Evolutionary conservation across 1,284 basidiomycete species (phyloP).

Genomic region (Papiliotrema terrestris): DNA sequence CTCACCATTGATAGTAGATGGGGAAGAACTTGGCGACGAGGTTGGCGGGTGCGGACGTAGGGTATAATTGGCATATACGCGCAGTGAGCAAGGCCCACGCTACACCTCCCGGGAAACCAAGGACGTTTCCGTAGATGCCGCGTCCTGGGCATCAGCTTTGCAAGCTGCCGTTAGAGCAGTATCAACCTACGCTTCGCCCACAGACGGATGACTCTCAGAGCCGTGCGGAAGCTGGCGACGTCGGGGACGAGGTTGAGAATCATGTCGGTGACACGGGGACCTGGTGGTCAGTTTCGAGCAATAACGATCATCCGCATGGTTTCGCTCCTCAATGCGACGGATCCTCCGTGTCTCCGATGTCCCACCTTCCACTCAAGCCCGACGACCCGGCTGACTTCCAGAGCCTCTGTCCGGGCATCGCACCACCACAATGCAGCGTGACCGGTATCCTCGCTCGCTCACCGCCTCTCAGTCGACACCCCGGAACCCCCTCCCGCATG

Average conservation of each 20-base stretch:
- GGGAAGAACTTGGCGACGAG: conserved; percentile 97
- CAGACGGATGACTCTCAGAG: conserved; percentile 91
- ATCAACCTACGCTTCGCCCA: conserved; percentile 87
- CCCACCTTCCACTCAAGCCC: background rate
- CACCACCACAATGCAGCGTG: too few species aligned
- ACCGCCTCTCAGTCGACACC: too few species aligned
- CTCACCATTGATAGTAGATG: conserved; percentile 92
- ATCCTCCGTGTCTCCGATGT: too few species aligned
- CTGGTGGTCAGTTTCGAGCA: conserved; percentile 50
- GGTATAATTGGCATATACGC: conserved; percentile 97
- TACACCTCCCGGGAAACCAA: conserved; percentile 96
- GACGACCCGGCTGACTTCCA: background rate
- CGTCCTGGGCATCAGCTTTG: conserved; percentile 57
- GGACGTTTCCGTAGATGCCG: conserved; percentile 97
- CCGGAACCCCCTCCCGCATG: too few species aligned
- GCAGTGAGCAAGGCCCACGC: conserved; percentile 99
- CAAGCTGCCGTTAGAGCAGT: background rate
- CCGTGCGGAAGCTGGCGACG: conserved; percentile 88
- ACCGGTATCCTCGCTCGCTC: too few species aligned
- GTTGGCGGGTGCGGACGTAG: conserved; percentile 87
- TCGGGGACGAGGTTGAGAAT: conserved; percentile 94
- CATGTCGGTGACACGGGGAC: conserved; percentile 93
- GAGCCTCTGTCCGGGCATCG: too few species aligned
- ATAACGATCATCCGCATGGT: too few species aligned
- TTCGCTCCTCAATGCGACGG: too few species aligned